phyloP scores from a whole-genome alignment of 352 stramenopile genomes.

The Globisporangium middletonii region DNA sequence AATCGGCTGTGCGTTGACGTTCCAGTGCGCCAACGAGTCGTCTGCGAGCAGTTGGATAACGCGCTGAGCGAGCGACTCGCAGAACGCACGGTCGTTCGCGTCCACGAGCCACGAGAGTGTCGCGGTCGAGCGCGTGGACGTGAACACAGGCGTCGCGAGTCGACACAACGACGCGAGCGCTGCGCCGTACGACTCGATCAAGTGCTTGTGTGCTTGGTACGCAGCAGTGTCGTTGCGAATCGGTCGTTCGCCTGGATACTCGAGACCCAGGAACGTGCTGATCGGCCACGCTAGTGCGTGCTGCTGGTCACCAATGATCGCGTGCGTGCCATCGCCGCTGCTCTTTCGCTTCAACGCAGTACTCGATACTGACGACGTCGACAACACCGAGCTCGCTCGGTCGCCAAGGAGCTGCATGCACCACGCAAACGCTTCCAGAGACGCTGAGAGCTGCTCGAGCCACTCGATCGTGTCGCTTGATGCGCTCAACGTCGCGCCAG shows the following conservation, averaged over 20 bases:
- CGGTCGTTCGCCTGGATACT: constrained; percentile 7
- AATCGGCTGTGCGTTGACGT: constrained; percentile 9
- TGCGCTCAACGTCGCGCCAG: background rate
- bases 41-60: constrained; percentile 5
- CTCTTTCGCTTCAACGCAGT: constrained; percentile 28
- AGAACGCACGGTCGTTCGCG: background rate
- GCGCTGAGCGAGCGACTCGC: background rate
- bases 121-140: background rate
- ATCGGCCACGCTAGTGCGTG: constrained; percentile 32
- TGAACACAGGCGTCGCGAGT: constrained; percentile 3
- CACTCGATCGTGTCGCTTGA: constrained; percentile 31
- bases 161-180: constrained; percentile 11
- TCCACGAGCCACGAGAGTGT: constrained; percentile 12
- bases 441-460: constrained; percentile 59
- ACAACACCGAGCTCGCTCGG: constrained; percentile 18
- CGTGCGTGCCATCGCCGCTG: background rate
- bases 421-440: constrained; percentile 53
- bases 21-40: constrained; percentile 8
- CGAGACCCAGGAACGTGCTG: constrained; percentile 23
- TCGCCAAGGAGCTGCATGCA: constrained; percentile 38
- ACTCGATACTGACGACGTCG: constrained; percentile 3
- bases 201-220: constrained; percentile 6
- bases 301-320: constrained; percentile 2
- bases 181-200: constrained; percentile 10
- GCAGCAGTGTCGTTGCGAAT: background rate